Evolutionary conservation across 108 stramenopile genomes (phyloP), one percentile per base, ranked within the genome.

Genomic region (Schizochytrium sp.): DNA sequence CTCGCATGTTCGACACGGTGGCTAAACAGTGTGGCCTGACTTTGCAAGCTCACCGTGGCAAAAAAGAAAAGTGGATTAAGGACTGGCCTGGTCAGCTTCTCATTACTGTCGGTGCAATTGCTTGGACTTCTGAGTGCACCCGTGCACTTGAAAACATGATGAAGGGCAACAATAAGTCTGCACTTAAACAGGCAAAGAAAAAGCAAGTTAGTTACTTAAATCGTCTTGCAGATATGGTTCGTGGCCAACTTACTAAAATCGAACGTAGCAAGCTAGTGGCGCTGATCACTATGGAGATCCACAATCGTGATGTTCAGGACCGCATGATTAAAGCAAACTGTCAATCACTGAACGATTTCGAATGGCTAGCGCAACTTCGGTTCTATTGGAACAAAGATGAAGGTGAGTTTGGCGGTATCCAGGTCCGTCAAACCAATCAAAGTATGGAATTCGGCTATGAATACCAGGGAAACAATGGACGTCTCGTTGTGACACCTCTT

Each of bases 241-340:
- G 94, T 3, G 92, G 90, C 53, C 28, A 76, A 28, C 73, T 95
- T 41, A 76, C 89, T 13, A 92, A 89, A 87, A 61, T 95, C 19
- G 94, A 94, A 50, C 93, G 95, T 15, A 93, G 91, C 57, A 95
- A 95, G 61, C 61, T 93, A n/a, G 94, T 95, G 17, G 92, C 95
- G 46, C 93, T 95, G 44, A 95, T 95, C 91, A 95, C 95, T 72
- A 95, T 95, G 95, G 95, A 95, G 88, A 94, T 95, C 46, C 95
- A 95, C 94, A 94, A 94, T 58, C 93, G 95, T 3, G 95, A 95
- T 49, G 95, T 95, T 19, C 92, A 93, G 91, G 93, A 94, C 56
- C 91, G 94, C 41, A 92, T 95, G 92, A 89, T 93, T 88, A 93
- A 94, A 61, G 94, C 89, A 8, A 91, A 91, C 69, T 94, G 93